A percentile compares a stretch with the other conserved stretches of the same genome.
phyloP scores from a whole-genome alignment of 768 basidiomycete species.

The Chiua virens region DNA sequence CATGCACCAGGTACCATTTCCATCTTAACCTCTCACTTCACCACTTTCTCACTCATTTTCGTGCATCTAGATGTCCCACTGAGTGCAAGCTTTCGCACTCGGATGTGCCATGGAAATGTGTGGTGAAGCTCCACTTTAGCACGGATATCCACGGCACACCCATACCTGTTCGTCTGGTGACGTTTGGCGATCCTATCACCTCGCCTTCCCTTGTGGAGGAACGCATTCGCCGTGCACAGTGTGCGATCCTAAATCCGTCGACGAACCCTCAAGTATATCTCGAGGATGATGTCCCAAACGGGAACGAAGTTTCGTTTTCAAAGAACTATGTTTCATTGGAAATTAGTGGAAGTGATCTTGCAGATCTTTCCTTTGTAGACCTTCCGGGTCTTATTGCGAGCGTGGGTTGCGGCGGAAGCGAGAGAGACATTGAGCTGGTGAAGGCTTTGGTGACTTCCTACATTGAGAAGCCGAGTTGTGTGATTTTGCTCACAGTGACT shows the following conservation, averaged over 20 bases:
- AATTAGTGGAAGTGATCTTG: constrained; percentile 58
- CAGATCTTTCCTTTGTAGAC: constrained; percentile 66
- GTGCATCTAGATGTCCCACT: constrained; percentile 47
- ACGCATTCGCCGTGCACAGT: constrained; percentile 63
- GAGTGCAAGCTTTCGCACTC: constrained; percentile 55
- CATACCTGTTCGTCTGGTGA: constrained; percentile 37
- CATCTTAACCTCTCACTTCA: neutral
- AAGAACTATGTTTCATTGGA: constrained; percentile 55
- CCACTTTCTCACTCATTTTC: neutral
- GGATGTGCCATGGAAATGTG: constrained; percentile 46
- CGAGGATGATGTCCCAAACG: neutral
- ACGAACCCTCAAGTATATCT: constrained; percentile 18
- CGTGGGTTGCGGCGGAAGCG: constrained; percentile 47
- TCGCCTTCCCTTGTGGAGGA: constrained; percentile 60
- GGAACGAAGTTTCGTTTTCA: constrained; percentile 44
- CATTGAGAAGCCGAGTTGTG: constrained; percentile 65
- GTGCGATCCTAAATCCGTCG: constrained; percentile 62
- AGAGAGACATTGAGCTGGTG: constrained; percentile 61
- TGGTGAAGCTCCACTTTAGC: constrained; percentile 46
- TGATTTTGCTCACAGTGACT: constrained; percentile 67
- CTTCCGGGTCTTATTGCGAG: constrained; percentile 65
- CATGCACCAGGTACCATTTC: constrained; percentile 68
- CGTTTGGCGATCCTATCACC: constrained; percentile 50
- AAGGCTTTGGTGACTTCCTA: constrained; percentile 56
- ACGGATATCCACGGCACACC: constrained; percentile 40